Conservation (phyloP, 257 asterid genomes). For the Salvia splendens region DNA sequence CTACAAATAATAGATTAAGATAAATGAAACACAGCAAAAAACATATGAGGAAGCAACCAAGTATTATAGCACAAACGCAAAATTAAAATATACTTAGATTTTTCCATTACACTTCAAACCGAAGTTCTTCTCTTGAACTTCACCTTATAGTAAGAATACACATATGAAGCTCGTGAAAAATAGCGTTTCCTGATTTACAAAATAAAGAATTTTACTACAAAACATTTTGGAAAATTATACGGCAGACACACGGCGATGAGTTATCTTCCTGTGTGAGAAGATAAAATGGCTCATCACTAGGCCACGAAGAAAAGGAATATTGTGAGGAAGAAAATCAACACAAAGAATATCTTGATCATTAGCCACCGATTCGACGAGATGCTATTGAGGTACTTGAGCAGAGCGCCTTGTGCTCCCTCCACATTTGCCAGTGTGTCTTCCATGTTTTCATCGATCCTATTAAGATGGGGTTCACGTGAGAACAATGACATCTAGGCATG, state of each 20-base stretch:
- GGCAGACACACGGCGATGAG: slow-evolving; percentile 8
- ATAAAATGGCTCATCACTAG: slow-evolving; percentile 31
- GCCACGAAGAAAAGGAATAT: slow-evolving; percentile 95
- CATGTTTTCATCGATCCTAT: slow-evolving; percentile 94
- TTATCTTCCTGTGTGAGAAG: slow-evolving; percentile 23
- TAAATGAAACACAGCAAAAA: too few relatives aligned
- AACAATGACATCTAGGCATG: neutral
- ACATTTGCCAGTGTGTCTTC: slow-evolving; percentile 79
- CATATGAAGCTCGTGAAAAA: slow-evolving; percentile 12
- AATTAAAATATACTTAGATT: neutral
- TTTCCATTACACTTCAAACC: slow-evolving; percentile 13
- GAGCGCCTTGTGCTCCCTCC: slow-evolving; percentile 90
- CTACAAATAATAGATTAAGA: too few relatives aligned
- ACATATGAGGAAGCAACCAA: too few relatives aligned
- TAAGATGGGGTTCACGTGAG: slow-evolving; percentile 19
- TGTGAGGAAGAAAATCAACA: slow-evolving; percentile 83
- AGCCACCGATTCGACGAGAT: slow-evolving; percentile 98
- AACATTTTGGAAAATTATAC: slow-evolving; percentile 13
- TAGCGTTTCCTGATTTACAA: slow-evolving; percentile 26
- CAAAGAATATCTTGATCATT: slow-evolving; percentile 95
- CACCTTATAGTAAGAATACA: slow-evolving; percentile 26
- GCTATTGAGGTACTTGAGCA: slow-evolving; percentile 88
- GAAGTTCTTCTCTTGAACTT: neutral
- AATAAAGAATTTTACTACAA: slow-evolving; percentile 21
- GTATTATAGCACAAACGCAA: too few relatives aligned